These are phyloP conservation scores for Henckelia pumila DNA, from an alignment of 257 asterid species.

Conservation along the genomic window DNA sequence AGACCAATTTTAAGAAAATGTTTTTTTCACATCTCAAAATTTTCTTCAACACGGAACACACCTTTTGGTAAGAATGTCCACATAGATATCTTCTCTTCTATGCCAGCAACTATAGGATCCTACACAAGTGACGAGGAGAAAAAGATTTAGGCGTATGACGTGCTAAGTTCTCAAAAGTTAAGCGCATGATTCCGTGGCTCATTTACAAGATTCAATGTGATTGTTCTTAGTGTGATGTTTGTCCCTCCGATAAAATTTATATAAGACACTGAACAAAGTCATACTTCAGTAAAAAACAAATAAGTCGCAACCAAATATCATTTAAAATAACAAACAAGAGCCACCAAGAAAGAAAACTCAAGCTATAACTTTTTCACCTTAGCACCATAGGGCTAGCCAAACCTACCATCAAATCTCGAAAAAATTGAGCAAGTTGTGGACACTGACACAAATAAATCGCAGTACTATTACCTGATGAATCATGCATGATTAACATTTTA, in stretches of 20 bases:
- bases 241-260: background rate
- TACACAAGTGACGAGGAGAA: slow-evolving; percentile 26
- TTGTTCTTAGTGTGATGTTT: background rate
- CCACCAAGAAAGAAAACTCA: background rate
- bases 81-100: slow-evolving; percentile 91
- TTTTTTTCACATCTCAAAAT: background rate
- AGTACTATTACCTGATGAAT: background rate
- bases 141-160: slow-evolving; percentile 19
- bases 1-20: background rate
- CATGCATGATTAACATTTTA: background rate
- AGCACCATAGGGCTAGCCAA: slow-evolving; percentile 4
- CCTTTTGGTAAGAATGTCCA: slow-evolving; percentile 98
- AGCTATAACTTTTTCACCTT: slow-evolving; percentile 1
- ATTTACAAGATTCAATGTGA: background rate
- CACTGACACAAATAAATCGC: background rate
- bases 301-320: background rate
- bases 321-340: slow-evolving; percentile 6
- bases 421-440: background rate
- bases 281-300: too few species aligned
- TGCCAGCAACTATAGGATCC: slow-evolving; percentile 92
- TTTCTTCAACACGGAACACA: slow-evolving; percentile 19
- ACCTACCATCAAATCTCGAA: slow-evolving; percentile 5
- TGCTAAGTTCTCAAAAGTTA: slow-evolving; percentile 6
- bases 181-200: background rate
- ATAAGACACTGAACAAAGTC: background rate